Evolutionary conservation across 768 basidiomycete species (phyloP), one percentile per base, ranked within the genome.

Genomic region (Obba rivulosa): DNA sequence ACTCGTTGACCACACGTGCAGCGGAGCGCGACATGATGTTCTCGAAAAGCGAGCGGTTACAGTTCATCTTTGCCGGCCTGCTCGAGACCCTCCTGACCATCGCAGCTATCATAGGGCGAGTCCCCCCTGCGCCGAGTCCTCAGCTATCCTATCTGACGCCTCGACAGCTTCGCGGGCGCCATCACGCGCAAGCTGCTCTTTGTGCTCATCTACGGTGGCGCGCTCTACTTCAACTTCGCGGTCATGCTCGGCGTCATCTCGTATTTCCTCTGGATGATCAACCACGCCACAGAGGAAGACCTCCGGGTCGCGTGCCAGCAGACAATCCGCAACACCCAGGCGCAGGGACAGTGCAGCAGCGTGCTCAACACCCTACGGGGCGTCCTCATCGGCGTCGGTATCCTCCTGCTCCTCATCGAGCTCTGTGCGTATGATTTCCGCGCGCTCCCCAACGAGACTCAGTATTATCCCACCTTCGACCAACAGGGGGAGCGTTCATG

Each of bases 141-240:
- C 41, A 34, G 22, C 34, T 31, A 38, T 10, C 35, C 11, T 45
- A 34, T 38, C 41, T 51, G 24, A 34, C 25, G 8, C 34, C 25
- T 36, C 37, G 23, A 4, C 57, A 85, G 83, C 17, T 75, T 86
- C 45, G 70, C 81, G 25, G 84, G 84, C n/a, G 74, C 73, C 1
- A 68, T 83, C 46, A 76, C 78, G 35, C 76, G 77, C 58, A 84
- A 84, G 57, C 80, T 80, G 63, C 57, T 69, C 2, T 81, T 86
- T 56, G 70, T 80, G 42, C 73, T 71, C 57, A 69, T 72, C 41
- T 83, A 82, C 56, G 66, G 76, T 9, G 76, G 77, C 60, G 75
- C 77, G 61, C 65, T 80, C 59, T 78, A 79, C 66, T 52, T 73
- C 53, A 79, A 83, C 65, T 74, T 82, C 59, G 35, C 78, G 54